phyloP scores from a whole-genome alignment of 805 yeast genomes.

The Metschnikowia continentalis region DNA sequence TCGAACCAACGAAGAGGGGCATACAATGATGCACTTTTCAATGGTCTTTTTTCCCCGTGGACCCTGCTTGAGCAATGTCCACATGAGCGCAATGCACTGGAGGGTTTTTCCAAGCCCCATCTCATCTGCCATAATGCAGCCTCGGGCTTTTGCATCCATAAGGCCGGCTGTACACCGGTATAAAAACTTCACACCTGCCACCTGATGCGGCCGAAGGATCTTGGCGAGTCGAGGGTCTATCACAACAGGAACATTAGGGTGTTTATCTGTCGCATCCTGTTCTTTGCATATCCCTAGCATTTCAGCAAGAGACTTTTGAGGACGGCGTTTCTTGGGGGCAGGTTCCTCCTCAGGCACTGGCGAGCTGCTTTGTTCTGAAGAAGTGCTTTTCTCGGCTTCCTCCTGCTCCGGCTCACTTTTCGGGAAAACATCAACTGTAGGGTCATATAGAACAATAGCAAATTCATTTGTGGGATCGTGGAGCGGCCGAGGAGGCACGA shows the following conservation, averaged over 20 bases:
- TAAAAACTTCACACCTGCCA: conserved; percentile 89
- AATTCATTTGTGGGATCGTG: conserved; percentile 92
- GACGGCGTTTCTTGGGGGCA: conserved; percentile 33
- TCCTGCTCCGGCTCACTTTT: conserved; percentile 22
- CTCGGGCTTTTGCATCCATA: conserved; percentile 77
- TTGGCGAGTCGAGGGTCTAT: conserved; percentile 85
- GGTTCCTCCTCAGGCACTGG: conserved; percentile 8
- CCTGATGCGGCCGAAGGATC: conserved; percentile 90
- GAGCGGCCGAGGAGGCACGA: conserved; percentile 82
- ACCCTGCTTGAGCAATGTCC: conserved; percentile 87
- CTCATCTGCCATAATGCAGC: conserved; percentile 98
- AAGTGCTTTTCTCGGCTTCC: neutral
- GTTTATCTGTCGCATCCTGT: conserved; percentile 47
- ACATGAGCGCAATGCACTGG: conserved; percentile 84
- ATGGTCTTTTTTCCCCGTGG: conserved; percentile 83
- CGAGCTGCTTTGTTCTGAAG: conserved; percentile 7
- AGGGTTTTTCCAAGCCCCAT: conserved; percentile 93
- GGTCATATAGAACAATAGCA: conserved; percentile 93
- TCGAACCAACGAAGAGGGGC: conserved; percentile 89
- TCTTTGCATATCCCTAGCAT: conserved; percentile 65
- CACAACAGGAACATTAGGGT: conserved; percentile 90
- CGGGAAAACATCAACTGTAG: conserved; percentile 70
- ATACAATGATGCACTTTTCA: conserved; percentile 85
- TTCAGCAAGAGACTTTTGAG: conserved; percentile 70
- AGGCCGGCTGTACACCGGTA: conserved; percentile 90